Evolutionary conservation across 495 filamentous ascomycete species (phyloP), one percentile per base, ranked within the genome.

Genomic region (Aeminium ludgeri): DNA sequence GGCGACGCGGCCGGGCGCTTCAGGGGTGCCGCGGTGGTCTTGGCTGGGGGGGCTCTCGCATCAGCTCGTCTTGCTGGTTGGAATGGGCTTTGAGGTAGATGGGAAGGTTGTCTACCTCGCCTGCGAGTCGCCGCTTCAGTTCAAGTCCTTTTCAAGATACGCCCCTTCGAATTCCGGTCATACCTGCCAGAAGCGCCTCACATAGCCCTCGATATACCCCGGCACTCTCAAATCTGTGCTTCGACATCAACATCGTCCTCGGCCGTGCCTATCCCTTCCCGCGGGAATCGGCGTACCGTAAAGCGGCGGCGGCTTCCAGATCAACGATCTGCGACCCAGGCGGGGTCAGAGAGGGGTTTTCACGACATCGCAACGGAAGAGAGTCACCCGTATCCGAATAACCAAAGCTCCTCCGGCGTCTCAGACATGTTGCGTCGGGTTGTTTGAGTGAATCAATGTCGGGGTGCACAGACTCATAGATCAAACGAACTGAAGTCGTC

Each of bases 161-260:
- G 30, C 29, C 33, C 17, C 20, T 11, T 3, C 12, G 16, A 38
- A 16, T 6, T 25, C 20, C 12, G 4, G 20, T 20, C 62, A 36
- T 59, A 87, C 89, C 80, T 99, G 89, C 89, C 89, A 99, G 59
- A 99, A 99, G 18, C 89, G 70, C 37, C 89, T 78, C 31, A 96
- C 89, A 58, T 95, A 99, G 50, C 86, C 85, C 47, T 74, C 77
- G 33, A 97, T 84, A 65, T 84, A 96, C 5, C 89, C 89, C 1
- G 89, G 85, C 10, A 95, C 65, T 38, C 86, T 69, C 48, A 72
- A 72, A 50, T 95, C 87, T 94, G 44, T 33, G 2, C 7, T 30
- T 8, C 4, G 30, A 28, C 3, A 18, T 34, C 19, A 17, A 10
- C 3, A 31, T 17, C n/a, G n/a, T n/a, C n/a, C n/a, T n/a, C n/a